Percentiles rank a stretch among this genome's conserved stretches.
Conservation (phyloP, 345 rosid species). For the Erysimum cheiranthoides region DNA sequence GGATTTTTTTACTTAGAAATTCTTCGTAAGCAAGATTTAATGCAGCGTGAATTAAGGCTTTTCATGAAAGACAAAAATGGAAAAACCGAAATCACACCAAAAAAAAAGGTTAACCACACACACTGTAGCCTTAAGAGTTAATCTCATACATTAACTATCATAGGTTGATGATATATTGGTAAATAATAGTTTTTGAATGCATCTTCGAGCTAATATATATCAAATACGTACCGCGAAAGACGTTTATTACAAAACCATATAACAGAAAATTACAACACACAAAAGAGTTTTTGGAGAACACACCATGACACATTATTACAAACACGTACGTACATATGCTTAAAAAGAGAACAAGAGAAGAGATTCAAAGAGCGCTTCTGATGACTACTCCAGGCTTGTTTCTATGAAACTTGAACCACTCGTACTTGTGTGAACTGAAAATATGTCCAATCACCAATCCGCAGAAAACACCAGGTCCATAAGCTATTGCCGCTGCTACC, state of each 20-base stretch:
- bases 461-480: background rate
- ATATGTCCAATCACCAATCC: slow-evolving; percentile 20
- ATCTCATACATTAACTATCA: too few species aligned
- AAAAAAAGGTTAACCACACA: too few species aligned
- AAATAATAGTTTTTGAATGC: too few species aligned
- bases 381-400: background rate
- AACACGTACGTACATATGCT: background rate
- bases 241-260: background rate
- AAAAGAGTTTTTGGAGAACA: background rate
- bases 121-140: too few species aligned
- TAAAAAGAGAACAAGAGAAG: background rate
- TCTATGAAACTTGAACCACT: background rate
- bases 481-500: background rate
- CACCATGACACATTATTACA: background rate
- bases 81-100: too few species aligned
- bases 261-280: background rate
- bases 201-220: too few species aligned
- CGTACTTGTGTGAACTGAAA: background rate
- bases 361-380: background rate
- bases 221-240: too few species aligned
- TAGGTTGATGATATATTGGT: too few species aligned
- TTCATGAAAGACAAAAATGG: too few species aligned
- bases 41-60: too few species aligned
- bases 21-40: too few species aligned
- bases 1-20: too few species aligned